phyloP scores from a whole-genome alignment of 768 basidiomycete species.

The Tricholoma sp. region DNA sequence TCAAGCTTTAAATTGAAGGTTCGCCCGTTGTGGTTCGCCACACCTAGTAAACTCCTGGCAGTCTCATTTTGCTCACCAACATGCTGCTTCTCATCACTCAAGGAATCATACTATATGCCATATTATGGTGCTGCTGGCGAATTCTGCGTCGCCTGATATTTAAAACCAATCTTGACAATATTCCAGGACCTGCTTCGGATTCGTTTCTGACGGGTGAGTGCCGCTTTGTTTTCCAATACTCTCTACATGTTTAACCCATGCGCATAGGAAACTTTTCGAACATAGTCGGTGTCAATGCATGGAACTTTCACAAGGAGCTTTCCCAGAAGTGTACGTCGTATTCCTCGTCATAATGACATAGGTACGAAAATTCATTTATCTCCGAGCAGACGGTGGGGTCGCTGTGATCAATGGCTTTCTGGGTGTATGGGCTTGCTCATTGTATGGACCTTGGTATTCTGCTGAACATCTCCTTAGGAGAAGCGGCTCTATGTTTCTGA shows the following conservation, averaged over 20 bases:
- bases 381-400: slow-evolving; percentile 12
- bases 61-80: not conserved
- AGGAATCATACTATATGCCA: slow-evolving; percentile 5
- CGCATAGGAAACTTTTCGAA: not conserved
- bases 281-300: not conserved
- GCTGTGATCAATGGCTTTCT: slow-evolving; percentile 13
- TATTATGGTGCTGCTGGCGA: slow-evolving; percentile 11
- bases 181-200: slow-evolving; percentile 26
- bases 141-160: slow-evolving; percentile 10
- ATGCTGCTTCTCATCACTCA: slow-evolving; percentile 11
- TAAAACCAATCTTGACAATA: slow-evolving; percentile 25
- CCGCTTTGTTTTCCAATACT: not conserved
- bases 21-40: not conserved
- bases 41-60: not conserved
- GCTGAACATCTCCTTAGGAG: not conserved
- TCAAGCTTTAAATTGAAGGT: not conserved
- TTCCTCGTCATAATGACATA: not conserved
- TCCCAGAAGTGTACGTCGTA: not conserved
- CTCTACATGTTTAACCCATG: not conserved
- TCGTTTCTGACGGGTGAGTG: slow-evolving; percentile 26
- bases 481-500: slow-evolving; percentile 29
- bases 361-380: not conserved
- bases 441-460: not conserved
- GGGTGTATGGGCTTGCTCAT: slow-evolving; percentile 8
- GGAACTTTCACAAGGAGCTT: not conserved